Percentiles rank a stretch among this genome's conserved stretches.
These are phyloP conservation scores for Fusarium tanahbumbuense DNA, from an alignment of 2,329 filamentous ascomycete species.

Conservation along the genomic window DNA sequence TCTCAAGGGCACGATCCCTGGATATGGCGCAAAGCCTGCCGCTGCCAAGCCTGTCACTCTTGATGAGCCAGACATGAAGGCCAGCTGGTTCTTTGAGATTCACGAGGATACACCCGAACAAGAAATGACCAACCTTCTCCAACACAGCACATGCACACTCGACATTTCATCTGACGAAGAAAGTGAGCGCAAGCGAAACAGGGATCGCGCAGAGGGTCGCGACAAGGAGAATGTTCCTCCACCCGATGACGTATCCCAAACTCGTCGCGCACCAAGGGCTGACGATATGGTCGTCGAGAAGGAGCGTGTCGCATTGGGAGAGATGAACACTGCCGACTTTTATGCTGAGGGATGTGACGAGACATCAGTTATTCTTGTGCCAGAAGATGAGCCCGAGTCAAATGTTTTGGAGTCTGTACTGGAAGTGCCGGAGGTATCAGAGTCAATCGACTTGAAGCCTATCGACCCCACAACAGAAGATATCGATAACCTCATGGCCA, in stretches of 20 bases:
- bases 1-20: constrained; percentile 78
- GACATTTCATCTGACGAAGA: constrained; percentile 94
- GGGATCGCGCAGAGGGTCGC: constrained; percentile 67
- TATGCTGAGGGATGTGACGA: constrained; percentile 75
- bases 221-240: constrained; percentile 97
- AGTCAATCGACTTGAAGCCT: constrained; percentile 9
- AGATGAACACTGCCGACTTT: constrained; percentile 75
- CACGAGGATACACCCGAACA: constrained; percentile 92
- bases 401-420: not conserved
- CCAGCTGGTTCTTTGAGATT: constrained; percentile 91
- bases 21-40: constrained; percentile 59
- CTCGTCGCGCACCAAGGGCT: constrained; percentile 48
- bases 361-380: constrained; percentile 69
- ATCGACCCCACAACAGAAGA: constrained; percentile 43
- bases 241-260: constrained; percentile 71
- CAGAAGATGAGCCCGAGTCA: constrained; percentile 62
- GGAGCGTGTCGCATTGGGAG: constrained; percentile 72
- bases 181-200: constrained; percentile 64
- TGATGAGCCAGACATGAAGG: constrained; percentile 63
- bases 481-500: constrained; percentile 54
- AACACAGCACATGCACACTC: constrained; percentile 86
- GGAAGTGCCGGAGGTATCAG: constrained; percentile 7
- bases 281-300: constrained; percentile 73
- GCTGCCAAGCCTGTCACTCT: constrained; percentile 49
- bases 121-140: constrained; percentile 90